Conservation (phyloP, 345 rosid genomes). For the Eucalyptus pauciflora region DNA sequence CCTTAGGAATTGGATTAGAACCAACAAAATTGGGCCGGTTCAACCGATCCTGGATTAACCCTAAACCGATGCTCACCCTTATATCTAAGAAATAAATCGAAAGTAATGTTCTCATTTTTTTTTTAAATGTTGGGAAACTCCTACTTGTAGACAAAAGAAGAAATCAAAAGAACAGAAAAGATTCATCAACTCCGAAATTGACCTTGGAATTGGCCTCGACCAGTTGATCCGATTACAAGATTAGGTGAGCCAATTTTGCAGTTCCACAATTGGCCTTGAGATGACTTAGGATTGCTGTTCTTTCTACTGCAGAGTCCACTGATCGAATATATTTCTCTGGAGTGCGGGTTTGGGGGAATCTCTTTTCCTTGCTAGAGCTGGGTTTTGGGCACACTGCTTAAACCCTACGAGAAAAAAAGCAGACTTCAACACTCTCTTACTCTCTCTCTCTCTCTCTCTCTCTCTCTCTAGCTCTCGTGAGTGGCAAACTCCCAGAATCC, state of each 20-base stretch:
- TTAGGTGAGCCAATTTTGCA: too few relatives aligned
- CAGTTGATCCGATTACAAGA: too few relatives aligned
- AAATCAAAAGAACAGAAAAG: too few relatives aligned
- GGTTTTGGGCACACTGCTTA: background rate
- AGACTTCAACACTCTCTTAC: background rate
- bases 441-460: background rate
- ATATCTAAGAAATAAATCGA: too few relatives aligned
- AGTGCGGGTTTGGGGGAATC: background rate
- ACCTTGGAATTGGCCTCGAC: too few relatives aligned
- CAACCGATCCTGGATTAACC: too few relatives aligned
- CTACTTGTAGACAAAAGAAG: too few relatives aligned
- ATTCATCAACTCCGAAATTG: too few relatives aligned
- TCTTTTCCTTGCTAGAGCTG: background rate
- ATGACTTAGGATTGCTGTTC: background rate
- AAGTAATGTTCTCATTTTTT: too few relatives aligned
- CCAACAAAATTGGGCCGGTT: fast-evolving
- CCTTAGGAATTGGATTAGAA: fast-evolving
- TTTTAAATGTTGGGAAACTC: too few relatives aligned
- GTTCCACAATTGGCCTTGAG: too few relatives aligned
- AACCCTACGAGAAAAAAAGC: background rate
- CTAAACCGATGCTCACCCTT: too few relatives aligned
- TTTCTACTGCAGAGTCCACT: background rate
- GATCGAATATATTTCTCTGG: background rate
- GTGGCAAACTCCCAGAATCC: background rate
- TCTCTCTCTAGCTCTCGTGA: background rate